Evolutionary conservation across 1,284 basidiomycete species (phyloP).

Genomic region (Blastosporella zonata): DNA sequence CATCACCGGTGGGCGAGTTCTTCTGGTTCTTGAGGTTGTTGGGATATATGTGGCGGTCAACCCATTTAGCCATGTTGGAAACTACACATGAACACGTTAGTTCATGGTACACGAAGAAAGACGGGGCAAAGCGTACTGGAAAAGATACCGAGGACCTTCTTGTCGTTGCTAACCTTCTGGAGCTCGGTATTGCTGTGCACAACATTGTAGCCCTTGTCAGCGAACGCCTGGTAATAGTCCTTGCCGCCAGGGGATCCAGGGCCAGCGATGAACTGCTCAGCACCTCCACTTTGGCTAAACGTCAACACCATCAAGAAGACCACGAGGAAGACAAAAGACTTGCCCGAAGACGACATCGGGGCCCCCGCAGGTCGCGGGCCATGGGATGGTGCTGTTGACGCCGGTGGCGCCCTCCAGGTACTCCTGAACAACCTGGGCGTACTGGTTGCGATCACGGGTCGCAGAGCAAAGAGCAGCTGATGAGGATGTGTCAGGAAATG

Average conservation of each 20-base stretch:
- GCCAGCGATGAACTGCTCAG: constrained; percentile 40
- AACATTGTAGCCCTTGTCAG: constrained; percentile 37
- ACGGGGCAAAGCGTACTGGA: constrained; percentile 26
- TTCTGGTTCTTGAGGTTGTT: constrained; percentile 35
- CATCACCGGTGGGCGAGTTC: constrained; percentile 39
- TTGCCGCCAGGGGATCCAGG: constrained; percentile 33
- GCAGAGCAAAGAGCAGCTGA: constrained; percentile 38
- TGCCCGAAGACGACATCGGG: constrained; percentile 42
- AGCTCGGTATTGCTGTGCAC: constrained; percentile 35
- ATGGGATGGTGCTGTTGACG: constrained; percentile 32
- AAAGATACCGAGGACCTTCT: constrained; percentile 41
- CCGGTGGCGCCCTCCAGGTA: constrained; percentile 31
- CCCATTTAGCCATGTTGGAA: constrained; percentile 36
- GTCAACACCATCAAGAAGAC: neutral
- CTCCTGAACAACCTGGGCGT: constrained; percentile 32
- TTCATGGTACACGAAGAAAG: constrained; percentile 22
- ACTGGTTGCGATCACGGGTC: constrained; percentile 35
- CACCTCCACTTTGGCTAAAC: constrained; percentile 31
- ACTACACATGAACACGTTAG: neutral
- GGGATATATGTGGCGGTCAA: constrained; percentile 36
- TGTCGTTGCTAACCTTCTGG: constrained; percentile 25
- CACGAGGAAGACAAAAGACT: neutral
- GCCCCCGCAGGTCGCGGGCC: constrained; percentile 38
- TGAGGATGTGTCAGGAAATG: neutral
- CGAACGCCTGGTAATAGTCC: constrained; percentile 39